Conservation (phyloP, 164 flowering plant genomes). For the Aristolochia californica region DNA sequence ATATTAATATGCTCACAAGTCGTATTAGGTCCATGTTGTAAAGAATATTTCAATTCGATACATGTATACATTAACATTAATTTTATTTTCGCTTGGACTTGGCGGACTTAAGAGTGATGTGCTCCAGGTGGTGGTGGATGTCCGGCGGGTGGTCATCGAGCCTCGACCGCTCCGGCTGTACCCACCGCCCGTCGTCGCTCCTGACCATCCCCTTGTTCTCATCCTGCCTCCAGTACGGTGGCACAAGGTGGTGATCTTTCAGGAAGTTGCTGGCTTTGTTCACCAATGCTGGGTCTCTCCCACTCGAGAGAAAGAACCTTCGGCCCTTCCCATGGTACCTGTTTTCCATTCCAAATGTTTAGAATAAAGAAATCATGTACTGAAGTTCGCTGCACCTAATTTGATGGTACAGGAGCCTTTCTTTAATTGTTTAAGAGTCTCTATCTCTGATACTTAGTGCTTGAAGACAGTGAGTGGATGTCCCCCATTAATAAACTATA, state of each 20-base stretch:
- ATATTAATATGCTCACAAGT: too few relatives aligned
- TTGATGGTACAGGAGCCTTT: not conserved
- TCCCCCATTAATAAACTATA: not conserved
- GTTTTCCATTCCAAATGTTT: not conserved
- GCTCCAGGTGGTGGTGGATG: conserved; percentile 26
- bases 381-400: not conserved
- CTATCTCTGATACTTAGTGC: too few relatives aligned
- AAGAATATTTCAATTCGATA: too few relatives aligned
- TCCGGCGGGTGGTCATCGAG: conserved; percentile 40
- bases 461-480: not conserved
- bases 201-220: conserved; percentile 63
- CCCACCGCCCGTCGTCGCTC: conserved; percentile 50
- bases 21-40: too few relatives aligned
- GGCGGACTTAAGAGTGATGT: not conserved
- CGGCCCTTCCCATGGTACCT: conserved; percentile 61
- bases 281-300: conserved; percentile 61
- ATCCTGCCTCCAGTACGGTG: conserved; percentile 63
- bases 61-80: too few relatives aligned
- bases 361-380: not conserved
- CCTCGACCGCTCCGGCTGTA: conserved; percentile 36
- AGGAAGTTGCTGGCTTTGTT: conserved; percentile 56
- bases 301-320: conserved; percentile 37
- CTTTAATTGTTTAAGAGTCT: not conserved
- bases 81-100: too few relatives aligned
- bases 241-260: conserved; percentile 48